Percentiles rank a stretch among this genome's conserved stretches.
Evolutionary conservation across 345 rosid species (phyloP).

Genomic region (Adansonia digitata): DNA sequence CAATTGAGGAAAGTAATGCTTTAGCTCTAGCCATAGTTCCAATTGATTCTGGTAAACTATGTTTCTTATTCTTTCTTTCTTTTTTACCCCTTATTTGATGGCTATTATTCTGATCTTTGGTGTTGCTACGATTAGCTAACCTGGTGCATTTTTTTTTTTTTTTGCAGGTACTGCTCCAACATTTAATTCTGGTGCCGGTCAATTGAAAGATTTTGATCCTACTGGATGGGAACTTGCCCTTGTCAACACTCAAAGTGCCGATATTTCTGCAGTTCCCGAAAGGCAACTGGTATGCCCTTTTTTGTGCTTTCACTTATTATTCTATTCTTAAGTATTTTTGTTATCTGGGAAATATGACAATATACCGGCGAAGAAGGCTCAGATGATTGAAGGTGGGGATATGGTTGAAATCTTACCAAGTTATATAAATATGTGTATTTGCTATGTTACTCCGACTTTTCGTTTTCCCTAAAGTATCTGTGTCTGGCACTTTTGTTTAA

Average conservation of each 20-base stretch:
- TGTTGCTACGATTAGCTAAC: neutral
- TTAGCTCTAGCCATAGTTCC: conserved; percentile 85
- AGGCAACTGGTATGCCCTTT: conserved; percentile 70
- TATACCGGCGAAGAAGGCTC: neutral
- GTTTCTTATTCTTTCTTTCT: neutral
- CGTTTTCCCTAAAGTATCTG: too few relatives aligned
- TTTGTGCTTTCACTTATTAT: neutral
- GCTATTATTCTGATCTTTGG: neutral
- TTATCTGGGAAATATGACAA: neutral
- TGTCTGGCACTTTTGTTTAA: too few relatives aligned
- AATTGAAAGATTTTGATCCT: conserved; percentile 66
- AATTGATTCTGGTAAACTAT: conserved; percentile 44
- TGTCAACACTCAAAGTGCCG: conserved; percentile 64
- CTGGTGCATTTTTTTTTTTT: neutral
- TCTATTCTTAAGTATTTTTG: neutral
- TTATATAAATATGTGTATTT: neutral
- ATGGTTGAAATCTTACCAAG: neutral
- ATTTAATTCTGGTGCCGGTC: conserved; percentile 43
- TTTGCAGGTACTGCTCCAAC: conserved; percentile 45
- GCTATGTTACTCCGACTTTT: too few relatives aligned
- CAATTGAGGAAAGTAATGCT: conserved; percentile 82
- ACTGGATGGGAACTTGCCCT: conserved; percentile 94
- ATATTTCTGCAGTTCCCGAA: conserved; percentile 75
- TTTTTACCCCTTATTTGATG: neutral
- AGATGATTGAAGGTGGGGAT: neutral